Conservation (phyloP, 139 green algal species). For the Chlorella sorokiniana region DNA sequence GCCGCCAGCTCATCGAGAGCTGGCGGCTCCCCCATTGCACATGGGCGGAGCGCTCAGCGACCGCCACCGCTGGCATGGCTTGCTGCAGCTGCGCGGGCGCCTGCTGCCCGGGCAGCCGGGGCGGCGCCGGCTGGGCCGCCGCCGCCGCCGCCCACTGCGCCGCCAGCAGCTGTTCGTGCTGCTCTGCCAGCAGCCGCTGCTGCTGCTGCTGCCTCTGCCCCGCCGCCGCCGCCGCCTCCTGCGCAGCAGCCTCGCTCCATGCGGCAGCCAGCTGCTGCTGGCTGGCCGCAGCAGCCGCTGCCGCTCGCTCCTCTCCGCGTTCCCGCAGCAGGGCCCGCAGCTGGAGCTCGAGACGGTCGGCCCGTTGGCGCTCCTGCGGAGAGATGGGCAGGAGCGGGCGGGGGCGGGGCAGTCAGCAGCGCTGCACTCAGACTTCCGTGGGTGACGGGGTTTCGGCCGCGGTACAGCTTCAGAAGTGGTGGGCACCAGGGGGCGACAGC, state of each 20-base stretch:
- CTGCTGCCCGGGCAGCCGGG: too few relatives aligned
- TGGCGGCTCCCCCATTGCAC: background rate
- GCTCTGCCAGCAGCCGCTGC: background rate
- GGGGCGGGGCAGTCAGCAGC: too few relatives aligned
- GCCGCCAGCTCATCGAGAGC: background rate
- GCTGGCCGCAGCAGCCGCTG: background rate
- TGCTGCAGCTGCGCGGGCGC: background rate
- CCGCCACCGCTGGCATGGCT: background rate
- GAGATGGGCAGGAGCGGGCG: too few relatives aligned
- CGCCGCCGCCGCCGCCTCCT: background rate
- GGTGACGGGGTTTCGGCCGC: background rate
- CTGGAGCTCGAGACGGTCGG: background rate
- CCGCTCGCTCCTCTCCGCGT: background rate
- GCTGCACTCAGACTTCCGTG: background rate
- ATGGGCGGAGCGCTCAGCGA: background rate
- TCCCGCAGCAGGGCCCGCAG: conserved; percentile 4
- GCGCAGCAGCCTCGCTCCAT: too few relatives aligned
- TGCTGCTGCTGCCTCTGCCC: background rate
- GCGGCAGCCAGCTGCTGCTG: background rate
- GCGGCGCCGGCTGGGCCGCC: too few relatives aligned
- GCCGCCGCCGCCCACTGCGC: too few relatives aligned
- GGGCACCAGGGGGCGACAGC: too few relatives aligned
- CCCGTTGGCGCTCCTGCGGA: conserved; percentile 13
- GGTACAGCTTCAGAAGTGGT: too few relatives aligned
- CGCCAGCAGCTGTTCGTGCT: background rate